These are phyloP conservation scores for Plasmodium fragile DNA, from an alignment of 169 alveolate genomes.

Conservation along the genomic window DNA sequence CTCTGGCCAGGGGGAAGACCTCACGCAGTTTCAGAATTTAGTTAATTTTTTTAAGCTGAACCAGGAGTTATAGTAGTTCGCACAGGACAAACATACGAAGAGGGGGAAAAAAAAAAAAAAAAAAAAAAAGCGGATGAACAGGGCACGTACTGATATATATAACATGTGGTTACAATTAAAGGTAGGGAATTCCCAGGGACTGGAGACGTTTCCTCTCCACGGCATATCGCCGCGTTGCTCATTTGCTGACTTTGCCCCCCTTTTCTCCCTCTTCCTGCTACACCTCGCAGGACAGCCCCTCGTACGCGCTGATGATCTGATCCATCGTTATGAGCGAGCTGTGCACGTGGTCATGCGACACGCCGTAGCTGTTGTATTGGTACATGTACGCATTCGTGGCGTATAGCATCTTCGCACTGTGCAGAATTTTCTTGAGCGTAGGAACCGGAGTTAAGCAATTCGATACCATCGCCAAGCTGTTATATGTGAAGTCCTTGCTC, in stretches of 20 bases:
- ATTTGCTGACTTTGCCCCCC: too few relatives aligned
- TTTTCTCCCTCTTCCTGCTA: too few relatives aligned
- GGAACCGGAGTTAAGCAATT: constrained; percentile 78
- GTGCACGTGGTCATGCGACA: constrained; percentile 59
- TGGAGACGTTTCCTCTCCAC: not conserved
- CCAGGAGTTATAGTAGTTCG: not conserved
- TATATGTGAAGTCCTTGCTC: constrained; percentile 29
- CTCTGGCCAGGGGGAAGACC: constrained; percentile 1
- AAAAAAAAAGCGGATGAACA: not conserved
- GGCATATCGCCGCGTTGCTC: not conserved
- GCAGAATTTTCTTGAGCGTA: constrained; percentile 24
- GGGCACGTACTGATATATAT: not conserved
- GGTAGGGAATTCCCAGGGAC: not conserved
- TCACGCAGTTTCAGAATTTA: constrained; percentile 49
- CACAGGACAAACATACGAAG: not conserved
- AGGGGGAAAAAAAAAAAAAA: not conserved
- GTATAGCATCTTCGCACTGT: constrained; percentile 78
- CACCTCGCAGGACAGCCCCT: constrained; percentile 41
- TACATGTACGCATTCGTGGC: constrained; percentile 79
- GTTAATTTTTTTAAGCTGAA: constrained; percentile 55
- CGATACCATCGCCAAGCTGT: constrained; percentile 77
- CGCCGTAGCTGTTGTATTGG: constrained; percentile 72
- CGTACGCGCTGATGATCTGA: constrained; percentile 44
- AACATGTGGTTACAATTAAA: not conserved
- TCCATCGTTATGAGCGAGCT: constrained; percentile 39